These are phyloP conservation scores for Paragyromitra xinjiangensis DNA, from an alignment of 495 filamentous ascomycete species.

Conservation along the genomic window DNA sequence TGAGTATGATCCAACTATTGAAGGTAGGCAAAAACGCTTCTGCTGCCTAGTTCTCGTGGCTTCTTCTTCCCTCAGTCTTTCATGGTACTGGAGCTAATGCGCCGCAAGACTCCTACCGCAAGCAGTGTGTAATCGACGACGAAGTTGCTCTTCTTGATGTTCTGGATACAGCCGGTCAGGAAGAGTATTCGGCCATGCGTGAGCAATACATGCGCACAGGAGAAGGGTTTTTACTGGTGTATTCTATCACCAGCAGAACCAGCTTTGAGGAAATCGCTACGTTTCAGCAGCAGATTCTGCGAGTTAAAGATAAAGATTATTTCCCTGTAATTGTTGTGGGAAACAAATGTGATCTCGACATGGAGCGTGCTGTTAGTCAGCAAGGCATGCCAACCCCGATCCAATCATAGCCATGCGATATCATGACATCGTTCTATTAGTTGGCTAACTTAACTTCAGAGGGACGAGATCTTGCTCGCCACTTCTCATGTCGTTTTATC, in stretches of 20 bases:
- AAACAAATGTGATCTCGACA: conserved; percentile 98
- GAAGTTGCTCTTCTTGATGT: conserved; percentile 97
- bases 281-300: conserved; percentile 97
- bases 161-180: conserved; percentile 96
- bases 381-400: conserved; percentile 72
- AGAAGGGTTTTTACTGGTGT: conserved; percentile 96
- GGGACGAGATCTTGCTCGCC: conserved; percentile 82
- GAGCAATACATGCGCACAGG: conserved; percentile 99
- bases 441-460: conserved; percentile 66
- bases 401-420: conserved; percentile 2
- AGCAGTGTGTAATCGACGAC: conserved; percentile 98
- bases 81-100: conserved; percentile 14
- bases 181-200: conserved; percentile 99
- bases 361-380: conserved; percentile 85
- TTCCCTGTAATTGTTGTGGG: conserved; percentile 99
- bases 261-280: conserved; percentile 98
- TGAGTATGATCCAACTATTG: conserved; percentile 99
- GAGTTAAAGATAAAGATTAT: conserved; percentile 99
- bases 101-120: conserved; percentile 91
- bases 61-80: not conserved
- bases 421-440: not conserved
- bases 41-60: not conserved
- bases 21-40: conserved; percentile 71
- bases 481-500: conserved; percentile 96
- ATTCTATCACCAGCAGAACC: conserved; percentile 96